Base-by-base conservation (phyloP, 371 early-diverging fungal genomes). In the Cladochytrium tenue region DNA sequence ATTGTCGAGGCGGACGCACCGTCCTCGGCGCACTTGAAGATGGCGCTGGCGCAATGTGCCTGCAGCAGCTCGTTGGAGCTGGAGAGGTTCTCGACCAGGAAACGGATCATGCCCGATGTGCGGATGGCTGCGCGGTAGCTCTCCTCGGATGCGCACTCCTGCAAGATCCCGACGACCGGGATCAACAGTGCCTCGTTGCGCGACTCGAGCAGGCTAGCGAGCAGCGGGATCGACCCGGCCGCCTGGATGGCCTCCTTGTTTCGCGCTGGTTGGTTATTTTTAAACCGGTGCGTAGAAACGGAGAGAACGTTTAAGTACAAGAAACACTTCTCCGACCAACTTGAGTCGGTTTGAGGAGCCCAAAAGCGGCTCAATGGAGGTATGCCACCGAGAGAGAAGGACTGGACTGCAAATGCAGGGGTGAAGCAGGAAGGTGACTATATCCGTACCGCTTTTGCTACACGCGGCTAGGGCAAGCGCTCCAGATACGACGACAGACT, bases 1-100 rank as follows among this genome's bases (percentile, higher is more conserved):
- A 53, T n/a, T 33, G 26, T 36, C 60, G 43, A 30, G 7, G 28
- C 2, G 20, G 1, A 61, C 58, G 4, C 50, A 81, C 81, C 80
- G 62, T 86, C 84, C 66, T 83, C 82, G 25, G 84, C 86, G 63
- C 86, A 86, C 63, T 84, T 83, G 69, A 86, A 86, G 36, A 86
- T 86, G 3, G 86, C 82, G 51, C 77, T 78, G 10, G 86, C 86
- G 56, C 80, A 84, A 69, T 86, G 81, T 25, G 80, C 77, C 63
- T 84, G 83, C 55, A 86, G 66, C 58, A 79, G 77, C 53, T 81
- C 73, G 63, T 81, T 84, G 43, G 76, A 73, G 65, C 75, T 76
- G 1, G 82, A 67, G 31, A 86, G 71, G 56, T 84, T 80, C 65
- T 81, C 84, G n/a, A 85, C 86, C 52, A 85, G 72, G 70, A 84